These are phyloP conservation scores for Zea luxurians DNA, from an alignment of 176 grass and related monocot genomes.

Conservation along the genomic window DNA sequence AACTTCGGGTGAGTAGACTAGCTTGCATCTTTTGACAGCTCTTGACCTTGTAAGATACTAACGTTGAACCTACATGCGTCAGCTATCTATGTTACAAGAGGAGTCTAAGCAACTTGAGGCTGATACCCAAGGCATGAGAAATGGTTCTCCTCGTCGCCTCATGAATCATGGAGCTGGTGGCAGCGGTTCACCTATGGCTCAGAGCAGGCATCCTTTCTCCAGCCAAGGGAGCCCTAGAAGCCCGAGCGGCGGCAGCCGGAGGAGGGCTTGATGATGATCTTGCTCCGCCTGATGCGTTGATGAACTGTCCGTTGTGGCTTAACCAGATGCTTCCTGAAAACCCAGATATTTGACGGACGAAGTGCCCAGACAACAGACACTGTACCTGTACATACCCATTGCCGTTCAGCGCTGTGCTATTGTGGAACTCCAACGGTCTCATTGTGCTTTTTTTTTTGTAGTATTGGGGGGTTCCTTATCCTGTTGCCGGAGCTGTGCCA, in stretches of 20 bases:
- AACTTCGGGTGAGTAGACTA: constrained; percentile 72
- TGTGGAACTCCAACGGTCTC: constrained; percentile 18
- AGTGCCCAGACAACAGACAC: background rate
- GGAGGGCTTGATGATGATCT: constrained; percentile 45
- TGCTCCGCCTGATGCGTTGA: background rate
- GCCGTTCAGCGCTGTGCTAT: constrained; percentile 17
- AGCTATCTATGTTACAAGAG: constrained; percentile 59
- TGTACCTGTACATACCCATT: constrained; percentile 38
- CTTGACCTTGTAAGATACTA: constrained; percentile 9
- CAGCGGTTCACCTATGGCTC: constrained; percentile 23
- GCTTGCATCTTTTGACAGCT: constrained; percentile 7
- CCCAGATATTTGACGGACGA: background rate
- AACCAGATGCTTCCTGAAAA: background rate
- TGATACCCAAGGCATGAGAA: constrained; percentile 38
- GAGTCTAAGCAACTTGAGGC: constrained; percentile 60
- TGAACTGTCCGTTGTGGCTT: background rate
- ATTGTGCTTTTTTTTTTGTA: background rate
- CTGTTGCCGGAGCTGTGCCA: background rate
- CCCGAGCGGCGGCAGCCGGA: constrained; percentile 38
- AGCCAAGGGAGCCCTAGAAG: constrained; percentile 40
- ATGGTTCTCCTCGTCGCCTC: constrained; percentile 40
- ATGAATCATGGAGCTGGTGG: constrained; percentile 39
- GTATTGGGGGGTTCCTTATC: background rate
- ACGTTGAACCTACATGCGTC: background rate
- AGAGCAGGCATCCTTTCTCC: constrained; percentile 32